A percentile compares a stretch with the other conserved stretches of the same genome.
These are phyloP conservation scores for Aschersonia sp. DNA, from an alignment of 2,329 filamentous ascomycete genomes.

Conservation along the genomic window DNA sequence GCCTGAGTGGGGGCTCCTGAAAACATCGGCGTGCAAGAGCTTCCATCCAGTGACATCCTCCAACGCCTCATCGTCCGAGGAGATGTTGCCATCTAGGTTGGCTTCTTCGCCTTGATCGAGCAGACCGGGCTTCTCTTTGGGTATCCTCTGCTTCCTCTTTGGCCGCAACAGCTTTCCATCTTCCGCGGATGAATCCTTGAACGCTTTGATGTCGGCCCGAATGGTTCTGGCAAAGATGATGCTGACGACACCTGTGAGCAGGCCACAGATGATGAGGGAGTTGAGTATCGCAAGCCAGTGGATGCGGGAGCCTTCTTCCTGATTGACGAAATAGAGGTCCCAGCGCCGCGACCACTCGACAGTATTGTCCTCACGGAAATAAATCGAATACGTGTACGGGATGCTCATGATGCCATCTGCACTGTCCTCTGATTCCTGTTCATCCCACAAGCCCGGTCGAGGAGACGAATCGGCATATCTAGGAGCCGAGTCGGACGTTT, in stretches of 20 bases:
- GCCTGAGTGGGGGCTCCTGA: constrained; percentile 56
- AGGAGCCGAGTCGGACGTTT: constrained; percentile 27
- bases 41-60: constrained; percentile 86
- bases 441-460: constrained; percentile 26
- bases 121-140: constrained; percentile 40
- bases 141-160: constrained; percentile 25
- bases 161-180: constrained; percentile 42
- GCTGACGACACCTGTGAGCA: constrained; percentile 64
- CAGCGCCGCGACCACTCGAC: constrained; percentile 76
- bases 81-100: constrained; percentile 36
- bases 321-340: constrained; percentile 82
- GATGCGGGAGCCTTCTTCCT: constrained; percentile 65
- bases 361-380: constrained; percentile 69
- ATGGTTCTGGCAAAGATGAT: constrained; percentile 72
- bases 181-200: constrained; percentile 50
- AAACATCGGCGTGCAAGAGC: constrained; percentile 75
- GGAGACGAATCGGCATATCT: constrained; percentile 46
- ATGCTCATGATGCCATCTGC: constrained; percentile 55
- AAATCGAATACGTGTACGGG: constrained; percentile 80
- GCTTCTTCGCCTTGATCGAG: constrained; percentile 40
- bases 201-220: constrained; percentile 62
- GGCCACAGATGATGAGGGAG: constrained; percentile 66
- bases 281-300: constrained; percentile 86
- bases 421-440: constrained; percentile 38
- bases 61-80: constrained; percentile 39